These are phyloP conservation scores for Beta lomatogona DNA, from an alignment of 179 eudicot species.

Conservation along the genomic window DNA sequence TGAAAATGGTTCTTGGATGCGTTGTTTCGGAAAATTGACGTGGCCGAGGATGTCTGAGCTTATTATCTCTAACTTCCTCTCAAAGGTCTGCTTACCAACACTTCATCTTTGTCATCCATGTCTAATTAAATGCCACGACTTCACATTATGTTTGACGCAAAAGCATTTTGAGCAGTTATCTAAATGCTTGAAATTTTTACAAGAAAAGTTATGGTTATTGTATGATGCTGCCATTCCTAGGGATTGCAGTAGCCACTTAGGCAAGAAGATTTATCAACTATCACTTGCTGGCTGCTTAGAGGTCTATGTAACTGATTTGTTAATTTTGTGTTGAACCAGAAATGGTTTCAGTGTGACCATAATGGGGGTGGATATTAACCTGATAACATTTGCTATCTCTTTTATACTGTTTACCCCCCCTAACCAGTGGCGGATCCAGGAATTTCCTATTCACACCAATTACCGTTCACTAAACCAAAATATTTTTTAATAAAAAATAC, in stretches of 20 bases:
- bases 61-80: conserved; percentile 79
- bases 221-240: not conserved
- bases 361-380: not conserved
- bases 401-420: not conserved
- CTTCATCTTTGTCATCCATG: not conserved
- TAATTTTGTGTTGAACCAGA: not conserved
- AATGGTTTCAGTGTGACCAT: not conserved
- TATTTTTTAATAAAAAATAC: too few relatives aligned
- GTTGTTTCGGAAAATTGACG: conserved; percentile 82
- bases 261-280: not conserved
- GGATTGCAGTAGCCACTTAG: not conserved
- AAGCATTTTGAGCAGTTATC: not conserved
- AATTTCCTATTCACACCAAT: too few relatives aligned
- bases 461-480: too few relatives aligned
- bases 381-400: not conserved
- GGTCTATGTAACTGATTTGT: not conserved
- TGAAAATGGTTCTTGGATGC: conserved; percentile 71
- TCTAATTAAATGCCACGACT: not conserved
- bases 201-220: conserved; percentile 5
- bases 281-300: not conserved
- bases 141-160: not conserved
- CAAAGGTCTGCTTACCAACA: conserved; percentile 57
- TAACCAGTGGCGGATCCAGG: too few relatives aligned
- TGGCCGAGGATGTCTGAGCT: conserved; percentile 99
- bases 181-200: conserved; percentile 13